Evolutionary conservation across 1,284 basidiomycete species (phyloP), one percentile per base, ranked within the genome.

Genomic region (Microbotryomycetes sp.): DNA sequence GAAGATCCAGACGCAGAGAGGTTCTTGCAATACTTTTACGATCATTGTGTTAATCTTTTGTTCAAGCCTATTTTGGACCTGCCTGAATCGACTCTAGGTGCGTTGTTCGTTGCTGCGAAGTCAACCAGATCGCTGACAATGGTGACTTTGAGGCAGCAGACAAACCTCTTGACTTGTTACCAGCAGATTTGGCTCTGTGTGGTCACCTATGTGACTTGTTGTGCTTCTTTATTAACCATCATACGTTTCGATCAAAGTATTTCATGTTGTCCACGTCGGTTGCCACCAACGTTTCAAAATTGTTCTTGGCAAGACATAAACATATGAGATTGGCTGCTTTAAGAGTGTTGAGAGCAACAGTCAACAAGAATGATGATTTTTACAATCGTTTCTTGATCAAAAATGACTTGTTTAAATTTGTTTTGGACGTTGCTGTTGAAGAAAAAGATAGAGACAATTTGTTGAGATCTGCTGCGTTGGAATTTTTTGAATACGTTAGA

Each of bases 21-120:
- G 62, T 98, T 94, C 79, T 79, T 93, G 71, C 87, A 92, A 32
- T 90, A 89, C 77, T 92, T 97, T 76, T 98, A 97, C 79, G 80
- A 83, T 46, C 79, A 83, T 50, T 91, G 87, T 72, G 81, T 88
- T 59, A 78, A 81, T 22, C 80, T 81, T 19, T 79, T 99, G 52
- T 88, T 92, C 77, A 83, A 82, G 71, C 93, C 96, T 1, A 79
- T 97, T 47, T 62, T 77, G 15, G 84, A 89, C 58, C 78, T 97
- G 23, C 85, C 89, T 4, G 87, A 92, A 64, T 86, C 85, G 79
- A 83, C 25, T 1, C 9, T 48, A 4, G 62, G 53, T 62, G 23
- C 16, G 58, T 26, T 6, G 22, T 16, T n/a, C n/a, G n/a, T n/a
- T n/a, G n/a, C n/a, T n/a, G n/a, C n/a, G n/a, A n/a, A n/a, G n/a